phyloP scores from a whole-genome alignment of 192 early-diverging fungal species.

The Coemansia sp. region DNA sequence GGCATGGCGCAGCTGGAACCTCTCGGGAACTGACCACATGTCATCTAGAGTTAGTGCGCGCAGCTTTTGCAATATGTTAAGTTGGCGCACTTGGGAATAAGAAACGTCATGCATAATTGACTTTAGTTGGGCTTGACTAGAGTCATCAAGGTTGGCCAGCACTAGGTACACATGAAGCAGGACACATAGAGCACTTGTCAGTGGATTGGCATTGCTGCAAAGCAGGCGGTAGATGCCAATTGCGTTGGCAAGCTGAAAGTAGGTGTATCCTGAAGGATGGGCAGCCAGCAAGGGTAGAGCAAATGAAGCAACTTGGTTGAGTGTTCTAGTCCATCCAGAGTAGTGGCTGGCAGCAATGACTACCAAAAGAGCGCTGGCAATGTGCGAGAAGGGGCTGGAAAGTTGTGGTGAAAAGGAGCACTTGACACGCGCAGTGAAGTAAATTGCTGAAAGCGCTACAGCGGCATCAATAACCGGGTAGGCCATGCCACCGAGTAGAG shows the following conservation, averaged over 20 bases:
- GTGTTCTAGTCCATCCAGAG: not conserved
- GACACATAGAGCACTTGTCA: not conserved
- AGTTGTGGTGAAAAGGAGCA: not conserved
- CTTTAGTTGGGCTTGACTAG: conserved; percentile 6
- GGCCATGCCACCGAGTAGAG: not conserved
- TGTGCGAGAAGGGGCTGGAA: not conserved
- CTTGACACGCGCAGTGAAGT: not conserved
- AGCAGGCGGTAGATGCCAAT: conserved; percentile 21
- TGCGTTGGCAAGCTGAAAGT: conserved; percentile 20
- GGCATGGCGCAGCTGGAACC: conserved; percentile 10
- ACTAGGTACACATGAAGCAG: conserved; percentile 15
- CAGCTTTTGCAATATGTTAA: conserved; percentile 14
- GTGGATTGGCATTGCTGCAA: not conserved
- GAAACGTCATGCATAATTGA: conserved; percentile 5
- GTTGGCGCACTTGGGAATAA: conserved; percentile 18
- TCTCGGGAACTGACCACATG: conserved; percentile 28
- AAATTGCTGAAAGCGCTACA: not conserved
- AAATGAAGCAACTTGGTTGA: conserved; percentile 7
- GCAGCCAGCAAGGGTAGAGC: conserved; percentile 4
- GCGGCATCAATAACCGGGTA: not conserved
- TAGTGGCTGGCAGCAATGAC: conserved; percentile 7
- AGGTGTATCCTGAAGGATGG: not conserved
- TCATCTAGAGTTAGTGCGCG: conserved; percentile 31
- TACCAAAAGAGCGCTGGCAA: conserved; percentile 6
- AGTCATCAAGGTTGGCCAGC: conserved; percentile 14